A percentile compares a stretch with the other conserved stretches of the same genome.
phyloP scores from a whole-genome alignment of 2,329 filamentous ascomycete species.

The Colletotrichum agaves region DNA sequence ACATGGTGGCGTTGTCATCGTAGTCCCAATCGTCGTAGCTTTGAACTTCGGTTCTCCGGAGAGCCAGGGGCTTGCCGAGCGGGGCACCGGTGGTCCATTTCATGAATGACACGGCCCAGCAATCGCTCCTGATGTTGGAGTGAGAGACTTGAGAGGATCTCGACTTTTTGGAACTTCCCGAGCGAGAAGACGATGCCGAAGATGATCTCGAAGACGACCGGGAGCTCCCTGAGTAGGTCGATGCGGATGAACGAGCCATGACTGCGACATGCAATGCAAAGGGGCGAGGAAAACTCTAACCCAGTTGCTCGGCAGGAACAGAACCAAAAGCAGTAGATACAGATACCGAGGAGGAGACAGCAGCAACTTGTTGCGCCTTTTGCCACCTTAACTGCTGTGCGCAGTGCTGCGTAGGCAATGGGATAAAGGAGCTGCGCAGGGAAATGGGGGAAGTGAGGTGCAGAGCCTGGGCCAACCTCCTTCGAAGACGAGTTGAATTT shows the following conservation, averaged over 20 bases:
- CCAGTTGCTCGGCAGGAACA: not conserved
- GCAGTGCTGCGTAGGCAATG: not conserved
- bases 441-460: not conserved
- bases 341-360: not conserved
- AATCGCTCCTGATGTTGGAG: constrained; percentile 31
- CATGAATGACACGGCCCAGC: constrained; percentile 34
- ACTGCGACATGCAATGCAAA: not conserved
- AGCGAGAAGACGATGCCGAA: constrained; percentile 17
- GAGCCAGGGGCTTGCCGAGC: constrained; percentile 24
- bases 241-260: constrained; percentile 34
- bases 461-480: not conserved
- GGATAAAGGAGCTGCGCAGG: not conserved
- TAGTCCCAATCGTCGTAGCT: constrained; percentile 24
- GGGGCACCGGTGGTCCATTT: constrained; percentile 36
- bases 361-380: too few species aligned
- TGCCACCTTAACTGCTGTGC: too few species aligned
- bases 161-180: constrained; percentile 36
- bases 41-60: constrained; percentile 31
- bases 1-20: constrained; percentile 23
- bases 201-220: constrained; percentile 34
- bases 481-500: constrained; percentile 17
- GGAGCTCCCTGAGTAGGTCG: constrained; percentile 28
- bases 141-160: constrained; percentile 34
- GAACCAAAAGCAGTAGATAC: not conserved
- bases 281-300: not conserved